Percentiles rank a stretch among this genome's conserved stretches.
phyloP scores from a whole-genome alignment of 2,329 filamentous ascomycete species.

The Fusarium foetens region DNA sequence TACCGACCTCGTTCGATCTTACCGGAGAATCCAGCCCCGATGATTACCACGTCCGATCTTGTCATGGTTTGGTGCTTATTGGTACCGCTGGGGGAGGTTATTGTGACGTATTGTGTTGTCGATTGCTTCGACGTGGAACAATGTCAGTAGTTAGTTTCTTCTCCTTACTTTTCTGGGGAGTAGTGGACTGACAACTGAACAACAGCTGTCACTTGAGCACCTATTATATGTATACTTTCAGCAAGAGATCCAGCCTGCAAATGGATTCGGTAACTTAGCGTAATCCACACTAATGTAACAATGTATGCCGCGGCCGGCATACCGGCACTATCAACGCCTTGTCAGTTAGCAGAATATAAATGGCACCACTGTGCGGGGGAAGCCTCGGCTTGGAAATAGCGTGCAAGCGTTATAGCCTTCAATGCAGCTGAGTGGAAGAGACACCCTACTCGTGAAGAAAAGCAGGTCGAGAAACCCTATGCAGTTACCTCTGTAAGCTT shows the following conservation, averaged over 20 bases:
- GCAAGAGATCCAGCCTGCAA: rapidly evolving
- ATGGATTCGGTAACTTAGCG: not conserved
- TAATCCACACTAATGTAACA: rapidly evolving
- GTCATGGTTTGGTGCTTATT: not conserved
- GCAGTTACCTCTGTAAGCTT: too few relatives aligned
- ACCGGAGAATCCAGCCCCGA: not conserved
- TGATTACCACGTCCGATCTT: not conserved
- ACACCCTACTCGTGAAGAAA: too few relatives aligned
- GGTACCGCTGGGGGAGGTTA: rapidly evolving
- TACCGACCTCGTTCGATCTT: rapidly evolving
- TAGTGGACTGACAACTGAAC: rapidly evolving
- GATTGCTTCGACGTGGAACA: rapidly evolving
- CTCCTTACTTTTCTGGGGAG: rapidly evolving
- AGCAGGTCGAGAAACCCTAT: too few relatives aligned
- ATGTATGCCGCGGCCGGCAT: not conserved
- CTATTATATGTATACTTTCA: not conserved
- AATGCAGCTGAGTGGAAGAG: too few relatives aligned
- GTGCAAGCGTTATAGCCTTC: too few relatives aligned
- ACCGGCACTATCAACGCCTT: not conserved
- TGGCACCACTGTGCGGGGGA: not conserved
- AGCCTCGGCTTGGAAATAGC: not conserved
- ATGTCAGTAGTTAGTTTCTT: rapidly evolving
- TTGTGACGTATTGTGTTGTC: rapidly evolving
- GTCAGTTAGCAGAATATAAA: not conserved
- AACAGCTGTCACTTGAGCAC: rapidly evolving